Percentiles rank a stretch among this genome's conserved stretches.
Evolutionary conservation across 176 grass and related monocot genomes (phyloP).

Genomic region (Calamus simplicifolius): DNA sequence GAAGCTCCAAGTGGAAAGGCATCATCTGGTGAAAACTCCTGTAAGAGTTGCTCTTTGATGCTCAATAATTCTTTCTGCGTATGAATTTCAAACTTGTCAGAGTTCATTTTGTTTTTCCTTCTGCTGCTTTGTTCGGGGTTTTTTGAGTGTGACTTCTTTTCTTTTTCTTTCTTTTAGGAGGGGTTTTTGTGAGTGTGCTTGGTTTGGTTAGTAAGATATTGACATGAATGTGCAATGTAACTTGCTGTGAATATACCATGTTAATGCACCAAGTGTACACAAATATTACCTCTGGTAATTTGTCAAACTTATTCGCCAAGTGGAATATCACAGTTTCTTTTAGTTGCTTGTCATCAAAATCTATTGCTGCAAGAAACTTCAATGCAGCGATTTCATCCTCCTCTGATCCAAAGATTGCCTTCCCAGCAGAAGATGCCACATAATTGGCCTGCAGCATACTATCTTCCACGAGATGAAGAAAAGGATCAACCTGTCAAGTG

Average conservation of each 20-base stretch:
- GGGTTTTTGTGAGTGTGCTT: too few relatives aligned
- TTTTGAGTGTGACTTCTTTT: too few relatives aligned
- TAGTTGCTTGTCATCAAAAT: conserved; percentile 58
- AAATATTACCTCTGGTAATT: conserved; percentile 48
- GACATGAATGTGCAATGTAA: too few relatives aligned
- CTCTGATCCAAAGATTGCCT: conserved; percentile 60
- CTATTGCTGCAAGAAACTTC: conserved; percentile 62
- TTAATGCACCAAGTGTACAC: too few relatives aligned
- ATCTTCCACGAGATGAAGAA: conserved; percentile 65
- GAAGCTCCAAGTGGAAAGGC: conserved; percentile 65
- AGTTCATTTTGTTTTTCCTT: too few relatives aligned
- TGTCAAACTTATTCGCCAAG: conserved; percentile 57
- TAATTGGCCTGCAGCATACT: conserved; percentile 21
- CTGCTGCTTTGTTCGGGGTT: too few relatives aligned
- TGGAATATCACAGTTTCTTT: conserved; percentile 57
- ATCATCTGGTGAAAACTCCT: conserved; percentile 88
- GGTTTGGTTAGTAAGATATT: too few relatives aligned
- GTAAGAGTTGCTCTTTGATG: conserved; percentile 70
- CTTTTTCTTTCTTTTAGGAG: too few relatives aligned
- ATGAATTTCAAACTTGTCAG: background rate
- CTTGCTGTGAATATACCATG: too few relatives aligned
- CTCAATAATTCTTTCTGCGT: conserved; percentile 38
- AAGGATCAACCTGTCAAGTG: conserved; percentile 66
- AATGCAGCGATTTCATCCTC: conserved; percentile 70
- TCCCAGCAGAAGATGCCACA: conserved; percentile 21